phyloP scores from a whole-genome alignment of 169 alveolate species.

The Cryptosporidium felis region DNA sequence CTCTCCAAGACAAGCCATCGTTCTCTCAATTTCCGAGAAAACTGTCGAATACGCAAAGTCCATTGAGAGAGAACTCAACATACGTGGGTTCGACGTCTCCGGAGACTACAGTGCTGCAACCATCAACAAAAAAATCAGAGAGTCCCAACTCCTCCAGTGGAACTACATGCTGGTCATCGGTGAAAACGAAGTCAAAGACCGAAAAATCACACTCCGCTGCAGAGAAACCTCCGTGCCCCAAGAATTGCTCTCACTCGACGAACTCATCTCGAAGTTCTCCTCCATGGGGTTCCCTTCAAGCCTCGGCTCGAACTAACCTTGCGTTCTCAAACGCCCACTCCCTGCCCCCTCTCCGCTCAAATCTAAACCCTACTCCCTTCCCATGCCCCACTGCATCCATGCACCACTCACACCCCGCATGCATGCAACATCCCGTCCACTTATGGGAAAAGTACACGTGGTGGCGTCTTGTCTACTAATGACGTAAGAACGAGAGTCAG shows the following conservation, averaged over 20 bases:
- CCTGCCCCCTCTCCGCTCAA: background rate
- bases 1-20: conserved; percentile 95
- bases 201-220: conserved; percentile 86
- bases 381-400: background rate
- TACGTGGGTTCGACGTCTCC: conserved; percentile 92
- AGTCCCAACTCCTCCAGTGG: conserved; percentile 93
- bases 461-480: no score
- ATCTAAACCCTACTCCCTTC: background rate
- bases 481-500: no score
- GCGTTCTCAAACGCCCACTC: background rate
- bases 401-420: background rate
- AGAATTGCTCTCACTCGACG: conserved; percentile 77
- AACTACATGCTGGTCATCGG: conserved; percentile 96
- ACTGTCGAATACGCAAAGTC: conserved; percentile 89
- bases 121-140: conserved; percentile 94
- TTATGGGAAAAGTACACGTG: no score
- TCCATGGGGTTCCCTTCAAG: conserved; percentile 17
- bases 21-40: conserved; percentile 92
- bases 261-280: conserved; percentile 72
- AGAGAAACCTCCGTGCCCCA: conserved; percentile 83
- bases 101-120: conserved; percentile 91
- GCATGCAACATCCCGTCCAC: conserved; percentile 17
- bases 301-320: background rate
- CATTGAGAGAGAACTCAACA: conserved; percentile 78
- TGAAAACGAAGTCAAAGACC: conserved; percentile 90